Evolutionary conservation across 805 yeast species (phyloP), one percentile per base, ranked within the genome.

Genomic region (Schwanniomyces polymorphus): DNA sequence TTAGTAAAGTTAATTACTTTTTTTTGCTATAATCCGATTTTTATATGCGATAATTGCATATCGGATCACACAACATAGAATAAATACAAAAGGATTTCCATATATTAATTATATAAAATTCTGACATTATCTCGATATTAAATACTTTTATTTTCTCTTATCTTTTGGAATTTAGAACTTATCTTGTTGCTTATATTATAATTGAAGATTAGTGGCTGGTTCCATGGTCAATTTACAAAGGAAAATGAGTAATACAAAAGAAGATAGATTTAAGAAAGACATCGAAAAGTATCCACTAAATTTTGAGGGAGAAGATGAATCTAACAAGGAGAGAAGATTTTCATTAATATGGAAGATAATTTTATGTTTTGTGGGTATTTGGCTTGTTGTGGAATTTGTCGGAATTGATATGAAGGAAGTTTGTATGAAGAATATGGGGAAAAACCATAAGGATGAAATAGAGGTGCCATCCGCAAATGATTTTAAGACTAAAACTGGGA

Each of bases 121-220:
- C 70, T 69, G 11, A 74, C 74, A 48, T 70, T 70, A 25, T 63
- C 68, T 42, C 56, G 12, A 74, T 72, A 41, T 58, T n/a, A n/a
- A n/a, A 57, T 35, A 52, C 52, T 34, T 62, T 57, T 49, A 70
- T 74, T 38, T 67, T 60, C 14, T 54, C 56, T 52, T 21, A 21
- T 21, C 23, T 21, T 21, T 21, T 21, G 23, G 23, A 21, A 21
- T 21, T 21, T 5, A 5, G 23, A 21, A 3, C 3, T 5, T 4
- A 21, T 4, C 5, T 21, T 3, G 23, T 21, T 21, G 23, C 23
- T 21, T 21, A 21, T 21, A 21, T 21, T 21, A 21, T 3, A 21
- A 21, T 21, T 21, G 23, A 31, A 11, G 21, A 14, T 31, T 31
- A 18, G 35, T 31, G 35, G 35, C 35, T 14, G 35, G 35, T 31